Evolutionary conservation across 768 basidiomycete genomes (phyloP).

Genomic region (Collybiopsis luxurians): DNA sequence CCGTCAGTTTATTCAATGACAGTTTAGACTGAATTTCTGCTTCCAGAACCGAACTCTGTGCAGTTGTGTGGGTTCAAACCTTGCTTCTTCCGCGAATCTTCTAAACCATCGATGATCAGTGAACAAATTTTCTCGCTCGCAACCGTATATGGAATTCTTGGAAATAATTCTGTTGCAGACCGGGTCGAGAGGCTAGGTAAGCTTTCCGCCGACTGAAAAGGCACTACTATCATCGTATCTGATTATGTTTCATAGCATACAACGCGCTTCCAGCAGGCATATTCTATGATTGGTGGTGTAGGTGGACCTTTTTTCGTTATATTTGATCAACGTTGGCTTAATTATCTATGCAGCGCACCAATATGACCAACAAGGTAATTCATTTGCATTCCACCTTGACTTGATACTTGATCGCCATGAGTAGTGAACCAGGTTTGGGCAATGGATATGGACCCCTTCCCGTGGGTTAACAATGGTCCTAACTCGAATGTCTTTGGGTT

Average conservation of each 20-base stretch:
- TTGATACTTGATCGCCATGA: background rate
- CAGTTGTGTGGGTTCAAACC: constrained; percentile 30
- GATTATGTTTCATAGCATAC: constrained; percentile 25
- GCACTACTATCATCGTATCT: background rate
- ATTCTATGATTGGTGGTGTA: constrained; percentile 37
- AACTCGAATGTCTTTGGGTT: constrained; percentile 41
- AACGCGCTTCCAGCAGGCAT: constrained; percentile 39
- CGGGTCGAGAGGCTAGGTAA: constrained; percentile 36
- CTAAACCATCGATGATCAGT: constrained; percentile 15
- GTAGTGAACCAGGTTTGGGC: constrained; percentile 43
- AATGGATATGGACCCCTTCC: constrained; percentile 33
- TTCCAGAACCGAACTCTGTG: constrained; percentile 34
- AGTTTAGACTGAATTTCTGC: background rate
- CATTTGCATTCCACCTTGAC: background rate
- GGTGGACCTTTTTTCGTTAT: constrained; percentile 5
- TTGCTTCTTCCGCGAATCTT: background rate
- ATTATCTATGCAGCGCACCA: constrained; percentile 31
- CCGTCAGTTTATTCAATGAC: too few species aligned
- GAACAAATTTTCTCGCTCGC: constrained; percentile 44
- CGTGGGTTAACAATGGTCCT: constrained; percentile 36
- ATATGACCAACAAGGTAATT: constrained; percentile 39
- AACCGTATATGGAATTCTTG: constrained; percentile 38
- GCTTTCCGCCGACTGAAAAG: background rate
- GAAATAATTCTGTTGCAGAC: constrained; percentile 40
- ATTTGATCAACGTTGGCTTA: background rate